phyloP scores from a whole-genome alignment of 2,329 filamentous ascomycete species.

The Gremmenia infestans region DNA sequence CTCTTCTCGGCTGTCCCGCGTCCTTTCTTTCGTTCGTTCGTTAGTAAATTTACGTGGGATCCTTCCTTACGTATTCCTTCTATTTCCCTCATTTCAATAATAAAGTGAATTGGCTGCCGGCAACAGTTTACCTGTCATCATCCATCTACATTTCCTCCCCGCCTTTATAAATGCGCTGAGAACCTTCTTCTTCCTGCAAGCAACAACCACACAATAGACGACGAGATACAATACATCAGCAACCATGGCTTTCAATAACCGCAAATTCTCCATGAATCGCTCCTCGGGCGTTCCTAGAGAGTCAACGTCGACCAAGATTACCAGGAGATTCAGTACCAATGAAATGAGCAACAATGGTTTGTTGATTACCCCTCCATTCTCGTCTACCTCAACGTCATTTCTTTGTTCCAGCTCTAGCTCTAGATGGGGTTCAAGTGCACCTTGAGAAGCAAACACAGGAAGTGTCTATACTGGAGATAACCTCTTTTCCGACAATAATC shows the following conservation, averaged over 20 bases:
- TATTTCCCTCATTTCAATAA: neutral
- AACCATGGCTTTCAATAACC: conserved; percentile 42
- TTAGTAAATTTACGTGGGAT: neutral
- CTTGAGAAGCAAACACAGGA: too few relatives aligned
- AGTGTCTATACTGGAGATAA: too few relatives aligned
- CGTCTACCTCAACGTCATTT: conserved; percentile 1
- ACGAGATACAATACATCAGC: neutral
- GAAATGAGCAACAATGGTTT: conserved; percentile 54
- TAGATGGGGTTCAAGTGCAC: too few relatives aligned
- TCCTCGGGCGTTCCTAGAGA: conserved; percentile 57
- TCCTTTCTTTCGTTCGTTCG: neutral
- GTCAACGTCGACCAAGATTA: conserved; percentile 29
- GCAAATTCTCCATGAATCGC: conserved; percentile 64
- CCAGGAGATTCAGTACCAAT: conserved; percentile 53
- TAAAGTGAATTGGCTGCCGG: neutral
- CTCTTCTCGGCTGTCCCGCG: neutral
- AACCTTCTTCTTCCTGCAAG: neutral
- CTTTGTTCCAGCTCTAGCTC: too few relatives aligned
- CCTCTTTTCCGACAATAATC: too few relatives aligned
- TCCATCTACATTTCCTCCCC: too few relatives aligned
- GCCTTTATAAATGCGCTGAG: too few relatives aligned
- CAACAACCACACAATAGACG: neutral
- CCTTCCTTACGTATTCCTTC: neutral
- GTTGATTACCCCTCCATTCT: conserved; percentile 21
- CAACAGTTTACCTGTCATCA: too few relatives aligned